Percentiles rank a stretch among this genome's conserved stretches.
These are phyloP conservation scores for Pythium sp. DNA, from an alignment of 352 stramenopile genomes.

Conservation along the genomic window DNA sequence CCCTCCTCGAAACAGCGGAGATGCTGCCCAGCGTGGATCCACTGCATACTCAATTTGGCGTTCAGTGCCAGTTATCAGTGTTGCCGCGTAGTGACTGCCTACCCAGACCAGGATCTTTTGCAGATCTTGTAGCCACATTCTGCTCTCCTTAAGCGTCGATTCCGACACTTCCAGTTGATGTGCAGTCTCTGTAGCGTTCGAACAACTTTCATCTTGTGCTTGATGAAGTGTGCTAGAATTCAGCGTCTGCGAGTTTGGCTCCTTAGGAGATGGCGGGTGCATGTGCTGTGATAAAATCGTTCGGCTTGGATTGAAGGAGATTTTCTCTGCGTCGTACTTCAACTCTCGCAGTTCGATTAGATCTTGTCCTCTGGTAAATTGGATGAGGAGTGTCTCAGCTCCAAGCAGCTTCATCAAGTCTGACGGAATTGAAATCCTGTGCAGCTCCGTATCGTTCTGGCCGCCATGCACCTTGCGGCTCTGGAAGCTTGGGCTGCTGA, in stretches of 20 bases:
- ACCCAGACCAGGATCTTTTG: conserved; percentile 63
- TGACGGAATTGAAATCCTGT: conserved; percentile 33
- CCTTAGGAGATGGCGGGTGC: conserved; percentile 21
- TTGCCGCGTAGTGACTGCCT: conserved; percentile 59
- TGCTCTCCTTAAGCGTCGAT: conserved; percentile 26
- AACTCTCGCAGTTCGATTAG: conserved; percentile 8
- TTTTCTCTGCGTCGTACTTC: conserved; percentile 26
- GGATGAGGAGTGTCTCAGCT: conserved; percentile 40
- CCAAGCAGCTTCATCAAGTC: conserved; percentile 50
- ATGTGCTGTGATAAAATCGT: conserved; percentile 64
- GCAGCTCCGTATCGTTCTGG: conserved; percentile 24
- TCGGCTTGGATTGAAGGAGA: conserved; percentile 41
- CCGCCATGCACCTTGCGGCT: conserved; percentile 34
- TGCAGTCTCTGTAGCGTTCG: not conserved
- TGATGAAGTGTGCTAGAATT: not conserved
- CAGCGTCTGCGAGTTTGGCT: not conserved
- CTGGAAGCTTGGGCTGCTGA: conserved; percentile 21
- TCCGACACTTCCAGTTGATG: conserved; percentile 14
- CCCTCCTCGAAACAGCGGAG: conserved; percentile 54
- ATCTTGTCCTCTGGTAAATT: conserved; percentile 12
- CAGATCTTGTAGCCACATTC: conserved; percentile 55
- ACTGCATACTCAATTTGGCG: conserved; percentile 13
- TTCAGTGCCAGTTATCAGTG: conserved; percentile 47
- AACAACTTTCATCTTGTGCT: not conserved
- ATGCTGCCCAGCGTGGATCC: conserved; percentile 47